Base-by-base conservation (phyloP, 2,329 filamentous ascomycete genomes). In the Aspergillus viridinutans region DNA sequence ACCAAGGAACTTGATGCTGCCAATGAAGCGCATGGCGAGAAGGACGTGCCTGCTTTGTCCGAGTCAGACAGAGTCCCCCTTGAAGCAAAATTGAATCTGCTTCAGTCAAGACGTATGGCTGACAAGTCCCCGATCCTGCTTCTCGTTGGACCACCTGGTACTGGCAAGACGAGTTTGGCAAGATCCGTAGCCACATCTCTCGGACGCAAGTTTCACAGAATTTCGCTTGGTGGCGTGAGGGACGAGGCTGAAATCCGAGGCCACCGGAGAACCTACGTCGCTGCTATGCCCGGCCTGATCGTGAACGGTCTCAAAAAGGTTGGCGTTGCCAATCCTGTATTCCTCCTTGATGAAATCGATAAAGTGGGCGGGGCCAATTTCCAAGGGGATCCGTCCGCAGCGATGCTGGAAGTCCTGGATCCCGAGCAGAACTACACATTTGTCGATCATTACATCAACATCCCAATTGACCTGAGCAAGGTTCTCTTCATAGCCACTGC, bases 231-330 rank as follows among this genome's bases (percentile, higher is more conserved):
- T 59, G 94, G 94, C 65, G 93, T 99, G 3, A 83, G 94, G 54
- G 94, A 99, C 68, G 94, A 99, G 74, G 94, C 94, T 17, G 94
- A 99, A 76, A 97, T 99, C 58, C 85, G 94, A 58, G 94, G 94
- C 9, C 94, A 99, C 74, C 85, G 94, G 55, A 84, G 94, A 65
- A 99, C 94, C 0, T 99, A 99, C 70, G 94, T 99, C 57, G 94
- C 94, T 23, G 94, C 94, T n/a, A 97, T 99, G 93, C 94, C 94
- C 9, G 94, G 94, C 54, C 81, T 97, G 55, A 89, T 99, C 58
- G 92, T 97, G 29, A 92, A 92, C 71, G 94, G 93, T 0, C 73
- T 99, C 55, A 92, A 94, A 77, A 99, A 97, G 78, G 93, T 95
- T 32, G 93, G 92, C 49, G 93, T 97, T 21, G 86, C 91, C 2